Evolutionary conservation across 2,329 filamentous ascomycete species (phyloP).

Genomic region (Truncatella angustata): DNA sequence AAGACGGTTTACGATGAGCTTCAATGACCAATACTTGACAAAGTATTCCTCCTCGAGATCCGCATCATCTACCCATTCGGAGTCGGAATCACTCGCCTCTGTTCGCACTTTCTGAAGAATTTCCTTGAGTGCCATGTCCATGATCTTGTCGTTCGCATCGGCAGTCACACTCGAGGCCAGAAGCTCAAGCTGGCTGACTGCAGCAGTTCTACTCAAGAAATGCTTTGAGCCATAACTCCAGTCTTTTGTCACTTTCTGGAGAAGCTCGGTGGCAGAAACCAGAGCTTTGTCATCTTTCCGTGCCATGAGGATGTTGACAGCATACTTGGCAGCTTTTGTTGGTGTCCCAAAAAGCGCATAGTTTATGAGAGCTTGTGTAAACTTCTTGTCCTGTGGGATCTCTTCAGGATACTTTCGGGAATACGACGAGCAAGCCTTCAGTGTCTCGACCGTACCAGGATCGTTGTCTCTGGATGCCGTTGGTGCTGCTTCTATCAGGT

Average conservation of each 20-base stretch:
- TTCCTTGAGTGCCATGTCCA: slow-evolving; percentile 73
- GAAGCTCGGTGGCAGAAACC: slow-evolving; percentile 79
- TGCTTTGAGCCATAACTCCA: slow-evolving; percentile 71
- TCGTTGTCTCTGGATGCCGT: slow-evolving; percentile 67
- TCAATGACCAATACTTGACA: slow-evolving; percentile 81
- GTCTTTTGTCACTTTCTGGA: slow-evolving; percentile 71
- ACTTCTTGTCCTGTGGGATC: slow-evolving; percentile 76
- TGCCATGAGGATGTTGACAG: slow-evolving; percentile 83
- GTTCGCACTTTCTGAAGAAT: slow-evolving; percentile 70
- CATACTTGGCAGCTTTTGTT: slow-evolving; percentile 85
- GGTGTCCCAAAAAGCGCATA: slow-evolving; percentile 83
- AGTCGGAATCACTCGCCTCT: slow-evolving; percentile 54
- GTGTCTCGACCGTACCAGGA: slow-evolving; percentile 74
- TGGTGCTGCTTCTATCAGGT: slow-evolving; percentile 78
- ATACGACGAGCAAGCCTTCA: slow-evolving; percentile 93
- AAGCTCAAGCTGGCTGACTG: slow-evolving; percentile 73
- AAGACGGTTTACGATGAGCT: slow-evolving; percentile 81
- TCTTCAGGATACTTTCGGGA: slow-evolving; percentile 82
- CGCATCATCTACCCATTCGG: slow-evolving; percentile 66
- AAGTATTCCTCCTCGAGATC: slow-evolving; percentile 76
- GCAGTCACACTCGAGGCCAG: slow-evolving; percentile 70
- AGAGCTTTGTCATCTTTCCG: slow-evolving; percentile 70
- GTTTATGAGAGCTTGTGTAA: slow-evolving; percentile 75
- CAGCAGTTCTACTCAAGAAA: slow-evolving; percentile 73
- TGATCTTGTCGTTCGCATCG: slow-evolving; percentile 72